Base-by-base conservation (phyloP, 768 basidiomycete species). In the Podaxis mareebaensis region DNA sequence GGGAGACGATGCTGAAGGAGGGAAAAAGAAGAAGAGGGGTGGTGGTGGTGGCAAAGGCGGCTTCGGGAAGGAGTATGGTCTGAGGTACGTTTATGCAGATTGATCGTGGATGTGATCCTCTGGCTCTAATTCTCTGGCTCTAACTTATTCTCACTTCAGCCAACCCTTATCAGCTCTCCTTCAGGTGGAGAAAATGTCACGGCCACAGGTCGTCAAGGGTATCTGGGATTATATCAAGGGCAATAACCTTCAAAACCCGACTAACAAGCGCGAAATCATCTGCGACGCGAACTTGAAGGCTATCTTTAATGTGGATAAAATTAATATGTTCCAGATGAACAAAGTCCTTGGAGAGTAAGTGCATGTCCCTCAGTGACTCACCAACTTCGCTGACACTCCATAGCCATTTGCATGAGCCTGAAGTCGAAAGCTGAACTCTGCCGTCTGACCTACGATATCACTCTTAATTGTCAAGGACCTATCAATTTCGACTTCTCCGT, bases 251-350 rank as follows among this genome's bases (percentile, higher is more conserved):
- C 95, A 98, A 77, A 95, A 98, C 71, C 93, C 93, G 4, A 73
- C 71, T 1, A 92, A 96, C 75, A 90, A 82, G 75, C 85, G 86
- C 60, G 93, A 92, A 73, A 97, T 98, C 65, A 67, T 94, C 2
- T 96, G 95, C 70, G 95, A 98, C 73, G 78, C 81, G 17, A 78
- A 74, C 17, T 72, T 97, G 67, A 83, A 82, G 69, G 85, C 88
- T 5, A 84, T 96, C 22, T 96, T 98, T 73, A 84, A 83, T 61
- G 83, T 85, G 12, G 91, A 93, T 66, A 91, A 87, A 73, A 85
- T 97, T 61, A 87, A 93, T 75, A 96, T 96, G 93, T 96, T 96
- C 78, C 87, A 81, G 67, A 96, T 96, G 95, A 96, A 96, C 82
- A 94, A 96, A 75, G 83, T 90, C 28, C 78, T 96, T 61, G 90